Base-by-base conservation (phyloP, 2,329 filamentous ascomycete species). In the Phialophora expanda region DNA sequence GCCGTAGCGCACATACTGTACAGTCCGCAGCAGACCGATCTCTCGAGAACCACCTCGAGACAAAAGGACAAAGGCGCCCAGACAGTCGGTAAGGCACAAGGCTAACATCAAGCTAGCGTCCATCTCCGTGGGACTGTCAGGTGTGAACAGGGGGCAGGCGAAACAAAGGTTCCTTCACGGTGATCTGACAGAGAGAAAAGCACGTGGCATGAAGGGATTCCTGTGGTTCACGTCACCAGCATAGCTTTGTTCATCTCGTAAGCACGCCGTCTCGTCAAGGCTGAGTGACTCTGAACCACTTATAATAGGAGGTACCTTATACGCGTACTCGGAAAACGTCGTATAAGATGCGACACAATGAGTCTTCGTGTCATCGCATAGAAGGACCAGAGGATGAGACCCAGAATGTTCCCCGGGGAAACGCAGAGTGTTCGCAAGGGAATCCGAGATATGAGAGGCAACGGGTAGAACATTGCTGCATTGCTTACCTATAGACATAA, bases 21-120 rank as follows among this genome's bases (percentile, higher is more conserved):
- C 38, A n/a, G 17, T n/a, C 38, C 17, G 5, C 38, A 44, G 38
- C 17, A 44, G 14, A n/a, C 38, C 14, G 38, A n/a, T 17, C 38
- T 44, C 14, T 44, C 38, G 38, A 44, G 38, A 44, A n/a, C 38
- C 17, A 44, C 38, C 17, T 51, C 20, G 48, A 51, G 14, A 26
- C 48, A 51, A 51, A 26, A 51, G 48, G 22, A 51, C 48, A 51
- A 5, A 50, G 3, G 20, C 46, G 8, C 20, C 46, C 46, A 50
- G 20, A 22, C 9, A 11, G 17, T 51, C 20, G 48, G 48, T 28
- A 28, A 26, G 20, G 22, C 48, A 4, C 6, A 20, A 20, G 9
- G 22, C 48, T 28, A 28, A 8, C 48, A 8, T 44, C 38, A 51
- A 28, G 48, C 48, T 51, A 51, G 48, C 48, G 48, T 51, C 20